Base-by-base conservation (phyloP, 176 grass and related monocot genomes). In the Oryza brachyantha region DNA sequence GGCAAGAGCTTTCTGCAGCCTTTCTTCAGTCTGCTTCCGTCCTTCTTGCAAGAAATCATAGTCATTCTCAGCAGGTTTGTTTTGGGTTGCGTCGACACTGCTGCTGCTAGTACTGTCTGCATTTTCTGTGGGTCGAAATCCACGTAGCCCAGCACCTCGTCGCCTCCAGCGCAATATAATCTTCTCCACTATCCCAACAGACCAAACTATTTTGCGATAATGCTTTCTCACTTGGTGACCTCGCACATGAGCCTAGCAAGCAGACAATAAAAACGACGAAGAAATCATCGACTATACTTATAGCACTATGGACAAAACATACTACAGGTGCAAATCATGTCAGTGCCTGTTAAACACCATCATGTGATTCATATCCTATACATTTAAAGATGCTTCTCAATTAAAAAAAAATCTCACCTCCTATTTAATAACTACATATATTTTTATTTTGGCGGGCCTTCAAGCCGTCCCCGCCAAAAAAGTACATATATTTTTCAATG, bases 171-270 rank as follows among this genome's bases (percentile, higher is more conserved):
- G 92, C 62, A 99, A 74, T 77, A 99, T 95, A 54, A 90, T 74
- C 73, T 98, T 98, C 72, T 99, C 96, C 40, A 95, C 90, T 80
- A 99, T 89, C 74, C 96, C 87, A 73, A 95, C 90, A 48, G 96
- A 93, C 96, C 96, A 99, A 37, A 93, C 13, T 66, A 99, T 88
- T 75, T 93, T 95, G n/a, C 81, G 82, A 80, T 99, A 99, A 50
- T 89, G 90, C 86, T 95, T 95, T 42, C 92, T 92, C 70, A 99
- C 96, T 93, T 99, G 96, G 81, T 93, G 86, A 71, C 96, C 96
- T 70, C 96, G 90, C 34, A 99, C 92, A 94, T 93, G 90, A 73
- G 96, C 96, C 96, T 99, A 81, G 64, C 48, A 66, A 78, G 43
- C 59, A 81, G 28, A 81, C 27, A 64, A 34, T 61, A 29, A 70